Evolutionary conservation across 179 eudicot genomes (phyloP).

Genomic region (Patellifolia procumbens): DNA sequence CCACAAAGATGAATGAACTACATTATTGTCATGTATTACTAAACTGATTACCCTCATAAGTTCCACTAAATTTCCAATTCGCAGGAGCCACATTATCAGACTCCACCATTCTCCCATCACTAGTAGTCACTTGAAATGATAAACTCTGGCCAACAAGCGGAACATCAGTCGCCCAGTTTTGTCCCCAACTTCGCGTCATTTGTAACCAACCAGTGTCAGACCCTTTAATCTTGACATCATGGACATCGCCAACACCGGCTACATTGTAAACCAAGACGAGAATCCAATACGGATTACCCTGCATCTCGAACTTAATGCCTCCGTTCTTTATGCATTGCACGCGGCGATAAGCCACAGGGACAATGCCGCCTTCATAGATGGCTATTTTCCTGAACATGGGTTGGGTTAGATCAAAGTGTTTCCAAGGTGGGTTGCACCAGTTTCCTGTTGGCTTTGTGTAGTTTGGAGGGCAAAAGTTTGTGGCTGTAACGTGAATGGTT

Average conservation of each 20-base stretch:
- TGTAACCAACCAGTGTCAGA: slow-evolving; percentile 23
- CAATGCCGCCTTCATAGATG: slow-evolving; percentile 31
- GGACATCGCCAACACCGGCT: slow-evolving; percentile 33
- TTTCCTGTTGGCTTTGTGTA: slow-evolving; percentile 31
- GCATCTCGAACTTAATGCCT: slow-evolving; percentile 31
- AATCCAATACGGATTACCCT: slow-evolving; percentile 29
- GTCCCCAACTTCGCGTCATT: slow-evolving; percentile 33
- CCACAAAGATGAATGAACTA: background rate
- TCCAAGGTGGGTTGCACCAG: slow-evolving; percentile 47
- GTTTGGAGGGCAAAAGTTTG: slow-evolving; percentile 37
- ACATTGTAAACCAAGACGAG: slow-evolving; percentile 36
- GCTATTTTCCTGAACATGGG: slow-evolving; percentile 42
- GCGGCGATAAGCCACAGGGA: slow-evolving; percentile 39
- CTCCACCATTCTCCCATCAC: slow-evolving; percentile 33
- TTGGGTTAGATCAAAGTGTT: slow-evolving; percentile 42
- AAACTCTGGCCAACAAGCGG: slow-evolving; percentile 22
- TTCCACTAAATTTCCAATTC: slow-evolving; percentile 25
- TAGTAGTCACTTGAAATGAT: slow-evolving; percentile 38
- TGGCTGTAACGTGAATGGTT: slow-evolving; percentile 35
- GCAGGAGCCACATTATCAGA: slow-evolving; percentile 26
- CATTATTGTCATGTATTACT: background rate
- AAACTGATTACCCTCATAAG: slow-evolving; percentile 33
- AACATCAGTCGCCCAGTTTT: slow-evolving; percentile 17
- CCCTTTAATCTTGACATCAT: slow-evolving; percentile 32
- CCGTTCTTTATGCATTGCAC: slow-evolving; percentile 20